Evolutionary conservation across 345 rosid species (phyloP), one percentile per base, ranked within the genome.

Genomic region (Gossypium ekmanianum): DNA sequence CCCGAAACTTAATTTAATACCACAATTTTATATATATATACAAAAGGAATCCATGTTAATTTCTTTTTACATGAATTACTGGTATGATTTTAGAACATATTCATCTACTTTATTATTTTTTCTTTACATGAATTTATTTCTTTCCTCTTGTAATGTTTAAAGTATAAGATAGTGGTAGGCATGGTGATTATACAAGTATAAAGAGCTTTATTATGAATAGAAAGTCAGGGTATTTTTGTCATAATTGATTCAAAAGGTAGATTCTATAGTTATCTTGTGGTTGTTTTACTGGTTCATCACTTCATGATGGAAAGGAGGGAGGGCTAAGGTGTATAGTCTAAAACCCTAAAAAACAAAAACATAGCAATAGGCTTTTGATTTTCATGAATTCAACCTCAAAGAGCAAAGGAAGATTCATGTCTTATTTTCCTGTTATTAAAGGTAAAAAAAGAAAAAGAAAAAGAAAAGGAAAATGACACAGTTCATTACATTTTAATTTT

Each of bases 251-350:
- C 55, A 72, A 86, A 84, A 84, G 83, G 75, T 63, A 59, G 80
- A 84, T 81, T 68, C 85, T 61, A 20, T 20, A 41, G 63, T 73
- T 77, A 79, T 78, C 80, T 78, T 83, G 80, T 61, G 78, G 67
- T 74, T 73, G 85, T 76, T 71, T 68, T 77, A 77, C 59, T 78
- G 74, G 74, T 55, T 78, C 51, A 54, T 76, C 72, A 56, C 83
- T 83, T 80, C 90, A 79, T 81, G 81, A 77, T 69, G 76, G 62
- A 80, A 83, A 83, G 83, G 65, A 73, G 61, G 63, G 61, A 56
- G 62, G 76, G 11, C 61, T 52, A 72, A 66, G 55, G 18, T 13
- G 24, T 58, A 58, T 63, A 75, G 79, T 67, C 81, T 70, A 12
- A 70, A 80, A 29, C 78, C 74, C 75, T 51, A 71, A 34, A 68